A percentile compares a stretch with the other conserved stretches of the same genome.
phyloP scores from a whole-genome alignment of 768 basidiomycete genomes.

The Mycena olivaceomarginata region DNA sequence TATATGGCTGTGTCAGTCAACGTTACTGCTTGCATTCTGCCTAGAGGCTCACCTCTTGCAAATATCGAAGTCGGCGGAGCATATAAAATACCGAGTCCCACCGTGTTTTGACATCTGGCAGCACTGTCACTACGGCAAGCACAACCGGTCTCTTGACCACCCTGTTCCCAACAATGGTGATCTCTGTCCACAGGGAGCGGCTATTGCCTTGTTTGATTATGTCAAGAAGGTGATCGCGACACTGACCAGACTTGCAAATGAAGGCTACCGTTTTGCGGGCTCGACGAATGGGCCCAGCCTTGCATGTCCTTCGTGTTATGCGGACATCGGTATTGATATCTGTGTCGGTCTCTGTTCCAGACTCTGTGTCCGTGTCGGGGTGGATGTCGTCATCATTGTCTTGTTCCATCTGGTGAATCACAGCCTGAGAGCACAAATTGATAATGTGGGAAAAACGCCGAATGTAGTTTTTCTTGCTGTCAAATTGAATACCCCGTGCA shows the following conservation, averaged over 20 bases:
- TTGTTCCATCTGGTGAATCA: background rate
- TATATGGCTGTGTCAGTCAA: background rate
- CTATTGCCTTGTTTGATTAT: background rate
- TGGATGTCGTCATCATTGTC: background rate
- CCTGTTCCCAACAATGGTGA: background rate
- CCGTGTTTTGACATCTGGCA: background rate
- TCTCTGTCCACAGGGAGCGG: background rate
- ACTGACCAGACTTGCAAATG: background rate
- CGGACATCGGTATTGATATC: background rate
- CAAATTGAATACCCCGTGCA: too few relatives aligned
- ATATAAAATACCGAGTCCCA: background rate
- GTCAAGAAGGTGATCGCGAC: background rate
- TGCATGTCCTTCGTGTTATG: background rate
- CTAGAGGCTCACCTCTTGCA: conserved; percentile 1
- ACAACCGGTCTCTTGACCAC: background rate
- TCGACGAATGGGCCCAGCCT: background rate
- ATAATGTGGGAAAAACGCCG: too few relatives aligned
- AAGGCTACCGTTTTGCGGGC: background rate
- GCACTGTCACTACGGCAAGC: background rate
- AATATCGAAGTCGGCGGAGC: conserved; percentile 1
- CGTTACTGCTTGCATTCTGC: background rate
- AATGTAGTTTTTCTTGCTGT: too few relatives aligned
- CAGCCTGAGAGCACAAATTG: background rate
- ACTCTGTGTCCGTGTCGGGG: background rate
- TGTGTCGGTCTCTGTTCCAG: background rate